These are phyloP conservation scores for Neurospora discreta DNA, from an alignment of 495 filamentous ascomycete genomes.

Conservation along the genomic window DNA sequence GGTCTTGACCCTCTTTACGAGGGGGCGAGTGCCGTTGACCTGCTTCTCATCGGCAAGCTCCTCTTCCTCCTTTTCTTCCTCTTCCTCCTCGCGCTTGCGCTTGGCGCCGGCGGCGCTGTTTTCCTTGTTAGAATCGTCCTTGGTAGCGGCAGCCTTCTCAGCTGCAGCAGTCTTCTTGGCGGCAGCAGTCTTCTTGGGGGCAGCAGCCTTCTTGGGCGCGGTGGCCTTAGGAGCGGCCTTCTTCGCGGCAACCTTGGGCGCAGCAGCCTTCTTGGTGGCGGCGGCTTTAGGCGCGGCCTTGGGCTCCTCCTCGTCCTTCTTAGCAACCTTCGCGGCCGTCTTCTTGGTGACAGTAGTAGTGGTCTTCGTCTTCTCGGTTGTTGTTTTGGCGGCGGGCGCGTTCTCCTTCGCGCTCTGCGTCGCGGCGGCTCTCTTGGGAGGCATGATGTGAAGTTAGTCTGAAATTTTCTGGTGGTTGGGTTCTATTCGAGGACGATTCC, in stretches of 20 bases:
- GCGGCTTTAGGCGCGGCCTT: slow-evolving; percentile 16
- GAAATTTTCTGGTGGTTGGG: background rate
- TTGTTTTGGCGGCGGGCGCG: slow-evolving; percentile 7
- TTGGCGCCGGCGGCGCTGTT: slow-evolving; percentile 15
- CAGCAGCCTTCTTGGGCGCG: slow-evolving; percentile 15
- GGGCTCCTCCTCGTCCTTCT: slow-evolving; percentile 14
- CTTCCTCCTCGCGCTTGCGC: slow-evolving; percentile 12
- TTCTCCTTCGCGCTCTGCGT: slow-evolving; percentile 2
- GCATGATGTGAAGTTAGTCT: slow-evolving; percentile 15
- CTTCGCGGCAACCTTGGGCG: slow-evolving; percentile 13
- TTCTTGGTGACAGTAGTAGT: slow-evolving; percentile 4
- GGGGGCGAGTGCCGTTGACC: background rate
- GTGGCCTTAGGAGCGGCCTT: slow-evolving; percentile 17
- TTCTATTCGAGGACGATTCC: background rate
- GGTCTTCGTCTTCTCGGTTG: slow-evolving; percentile 28
- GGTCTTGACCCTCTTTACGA: background rate
- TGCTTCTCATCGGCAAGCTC: slow-evolving; percentile 2
- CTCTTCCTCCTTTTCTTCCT: slow-evolving; percentile 8
- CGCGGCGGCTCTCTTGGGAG: slow-evolving; percentile 17
- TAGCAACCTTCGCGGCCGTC: slow-evolving; percentile 6
- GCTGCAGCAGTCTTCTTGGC: slow-evolving; percentile 17
- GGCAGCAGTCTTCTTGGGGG: slow-evolving; percentile 20
- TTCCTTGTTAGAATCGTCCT: slow-evolving; percentile 23
- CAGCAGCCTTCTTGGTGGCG: slow-evolving; percentile 17
- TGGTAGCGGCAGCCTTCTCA: background rate